Base-by-base conservation (phyloP, 352 stramenopile species). In the Pythium scleroteichum region DNA sequence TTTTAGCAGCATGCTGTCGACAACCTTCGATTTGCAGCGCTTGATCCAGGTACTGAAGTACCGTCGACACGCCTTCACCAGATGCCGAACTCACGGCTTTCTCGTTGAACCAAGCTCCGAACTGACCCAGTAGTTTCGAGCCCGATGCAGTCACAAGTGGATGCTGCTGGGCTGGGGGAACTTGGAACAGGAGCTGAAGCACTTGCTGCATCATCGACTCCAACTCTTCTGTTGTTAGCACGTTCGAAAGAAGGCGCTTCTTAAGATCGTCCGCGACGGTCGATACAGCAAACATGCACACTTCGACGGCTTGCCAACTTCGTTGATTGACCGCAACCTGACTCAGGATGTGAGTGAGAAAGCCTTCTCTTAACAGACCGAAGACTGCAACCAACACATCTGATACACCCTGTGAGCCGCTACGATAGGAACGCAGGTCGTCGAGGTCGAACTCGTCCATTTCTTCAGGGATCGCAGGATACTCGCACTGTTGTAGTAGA, bases 391-490 rank as follows among this genome's bases (percentile, higher is more conserved):
- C 61, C 41, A 87, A 82, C 2, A 69, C 68, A 26, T 91, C 79
- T 0, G 62, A 71, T 8, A 89, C 76, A 27, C 78, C 78, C 51
- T 88, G 78, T 7, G 85, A 83, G 0, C 76, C 79, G 27, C 57
- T 84, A 47, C 82, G 75, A 48, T 84, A 91, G 40, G 75, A 65
- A 17, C 71, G 53, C 29, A 91, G 59, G 38, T 91, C 82, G 48
- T 91, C 79, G 2, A 76, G 56, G 45, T 88, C 78, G 17, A 91
- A 66, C 54, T 89, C 79, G 42, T 89, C 79, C 59, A 87, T 75
- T 26, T 75, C 61, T 3, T 72, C 62, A 4, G 67, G 44, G 4
- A 81, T 75, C 17, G 66, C 64, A 6, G 81, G 71, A 24, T 76
- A 91, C 7, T 69, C 65, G 60, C 79, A 85, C 49, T 91, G 82